Evolutionary conservation across 2,329 filamentous ascomycete species (phyloP).

Genomic region (Stylonectria norvegica): DNA sequence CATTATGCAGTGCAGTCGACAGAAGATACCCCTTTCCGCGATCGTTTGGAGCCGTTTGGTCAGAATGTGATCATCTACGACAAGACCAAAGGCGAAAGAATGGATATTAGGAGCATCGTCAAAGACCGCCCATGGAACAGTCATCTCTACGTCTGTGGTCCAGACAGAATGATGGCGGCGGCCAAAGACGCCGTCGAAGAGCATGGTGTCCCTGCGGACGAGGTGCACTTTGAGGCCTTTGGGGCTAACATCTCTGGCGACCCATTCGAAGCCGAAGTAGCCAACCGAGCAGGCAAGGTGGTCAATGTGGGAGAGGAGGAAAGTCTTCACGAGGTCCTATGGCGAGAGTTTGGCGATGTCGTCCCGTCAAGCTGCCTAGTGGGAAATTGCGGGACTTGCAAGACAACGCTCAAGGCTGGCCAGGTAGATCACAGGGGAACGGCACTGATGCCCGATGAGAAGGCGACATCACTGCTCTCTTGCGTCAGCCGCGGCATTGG

Average conservation of each 20-base stretch:
- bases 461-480: conserved; percentile 42
- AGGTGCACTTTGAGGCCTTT: conserved; percentile 62
- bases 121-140: conserved; percentile 48
- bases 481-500: conserved; percentile 53
- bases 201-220: conserved; percentile 43
- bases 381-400: conserved; percentile 54
- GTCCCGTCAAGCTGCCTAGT: conserved; percentile 51
- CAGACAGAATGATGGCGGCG: conserved; percentile 53
- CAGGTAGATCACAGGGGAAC: conserved; percentile 49
- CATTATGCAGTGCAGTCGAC: conserved; percentile 56
- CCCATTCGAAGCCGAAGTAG: conserved; percentile 56
- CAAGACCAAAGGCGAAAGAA: conserved; percentile 45
- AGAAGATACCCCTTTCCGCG: conserved; percentile 53
- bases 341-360: conserved; percentile 40
- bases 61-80: conserved; percentile 51
- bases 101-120: conserved; percentile 53
- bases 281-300: conserved; percentile 35
- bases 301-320: conserved; percentile 48
- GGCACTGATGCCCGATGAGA: conserved; percentile 45
- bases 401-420: conserved; percentile 40
- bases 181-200: conserved; percentile 39
- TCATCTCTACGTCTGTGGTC: conserved; percentile 61
- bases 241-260: conserved; percentile 51
- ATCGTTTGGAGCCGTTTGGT: conserved; percentile 42
- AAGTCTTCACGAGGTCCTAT: conserved; percentile 48